A percentile compares a stretch with the other conserved stretches of the same genome.
Evolutionary conservation across 2,329 filamentous ascomycete species (phyloP).

Genomic region (Emergomyces orientalis): DNA sequence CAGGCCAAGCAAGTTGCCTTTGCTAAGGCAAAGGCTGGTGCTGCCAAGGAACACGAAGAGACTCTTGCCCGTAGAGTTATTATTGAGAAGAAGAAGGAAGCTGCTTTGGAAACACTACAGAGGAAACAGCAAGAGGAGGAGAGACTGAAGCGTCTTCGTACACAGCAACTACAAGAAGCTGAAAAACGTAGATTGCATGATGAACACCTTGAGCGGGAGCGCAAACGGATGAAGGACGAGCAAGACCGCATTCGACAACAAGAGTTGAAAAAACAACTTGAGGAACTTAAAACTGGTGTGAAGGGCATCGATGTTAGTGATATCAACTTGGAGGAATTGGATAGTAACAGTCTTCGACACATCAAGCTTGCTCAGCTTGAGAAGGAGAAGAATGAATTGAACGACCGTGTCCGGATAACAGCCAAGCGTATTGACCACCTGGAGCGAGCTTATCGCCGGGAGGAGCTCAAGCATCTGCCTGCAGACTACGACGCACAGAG

Average conservation of each 20-base stretch:
- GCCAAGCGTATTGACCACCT: slow-evolving; percentile 95
- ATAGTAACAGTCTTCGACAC: slow-evolving; percentile 80
- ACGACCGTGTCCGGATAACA: slow-evolving; percentile 80
- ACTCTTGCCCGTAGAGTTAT: slow-evolving; percentile 76
- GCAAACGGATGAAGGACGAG: slow-evolving; percentile 75
- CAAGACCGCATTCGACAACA: slow-evolving; percentile 82
- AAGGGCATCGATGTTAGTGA: slow-evolving; percentile 69
- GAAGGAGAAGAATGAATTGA: slow-evolving; percentile 94
- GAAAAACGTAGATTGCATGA: slow-evolving; percentile 83
- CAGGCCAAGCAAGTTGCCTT: slow-evolving; percentile 73
- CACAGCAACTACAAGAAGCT: slow-evolving; percentile 79
- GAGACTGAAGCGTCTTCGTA: slow-evolving; percentile 72
- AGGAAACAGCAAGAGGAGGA: slow-evolving; percentile 89
- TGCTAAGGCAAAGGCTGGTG: slow-evolving; percentile 71
- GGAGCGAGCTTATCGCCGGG: slow-evolving; percentile 91
- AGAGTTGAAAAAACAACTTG: slow-evolving; percentile 85
- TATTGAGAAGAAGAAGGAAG: slow-evolving; percentile 95
- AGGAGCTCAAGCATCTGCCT: slow-evolving; percentile 84
- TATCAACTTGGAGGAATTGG: slow-evolving; percentile 69
- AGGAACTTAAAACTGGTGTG: slow-evolving; percentile 79
- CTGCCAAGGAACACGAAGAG: slow-evolving; percentile 83
- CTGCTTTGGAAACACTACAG: slow-evolving; percentile 78
- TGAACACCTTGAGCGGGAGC: slow-evolving; percentile 84
- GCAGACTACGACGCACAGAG: slow-evolving; percentile 79
- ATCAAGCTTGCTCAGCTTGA: slow-evolving; percentile 94